phyloP scores from a whole-genome alignment of 192 early-diverging fungal genomes.

The Backusella westeae region DNA sequence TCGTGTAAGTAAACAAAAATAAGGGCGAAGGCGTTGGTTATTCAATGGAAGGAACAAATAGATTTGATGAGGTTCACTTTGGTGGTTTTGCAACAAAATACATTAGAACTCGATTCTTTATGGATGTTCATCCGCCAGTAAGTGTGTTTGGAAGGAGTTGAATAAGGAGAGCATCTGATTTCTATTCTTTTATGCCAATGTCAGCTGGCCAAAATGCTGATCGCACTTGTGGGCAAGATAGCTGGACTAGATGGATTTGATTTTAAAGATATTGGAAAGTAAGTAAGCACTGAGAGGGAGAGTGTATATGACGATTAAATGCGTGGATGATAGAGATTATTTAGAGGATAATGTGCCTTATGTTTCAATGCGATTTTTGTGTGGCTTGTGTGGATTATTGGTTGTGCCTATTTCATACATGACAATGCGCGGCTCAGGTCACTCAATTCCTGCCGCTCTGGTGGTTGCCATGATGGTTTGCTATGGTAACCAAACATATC shows the following conservation, averaged over 20 bases:
- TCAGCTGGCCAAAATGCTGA: slow-evolving; percentile 41
- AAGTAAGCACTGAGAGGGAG: slow-evolving; percentile 10
- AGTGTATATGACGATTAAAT: neutral
- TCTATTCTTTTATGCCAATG: neutral
- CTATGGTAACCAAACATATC: slow-evolving; percentile 55
- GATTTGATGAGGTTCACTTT: slow-evolving; percentile 98
- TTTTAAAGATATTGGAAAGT: slow-evolving; percentile 89
- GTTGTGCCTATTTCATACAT: slow-evolving; percentile 81
- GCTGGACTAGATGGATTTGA: slow-evolving; percentile 93
- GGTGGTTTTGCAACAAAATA: slow-evolving; percentile 92
- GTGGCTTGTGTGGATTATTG: slow-evolving; percentile 75
- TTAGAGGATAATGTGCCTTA: slow-evolving; percentile 85
- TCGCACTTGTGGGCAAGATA: slow-evolving; percentile 60
- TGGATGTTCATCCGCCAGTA: slow-evolving; percentile 95
- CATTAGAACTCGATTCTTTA: slow-evolving; percentile 83
- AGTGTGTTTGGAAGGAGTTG: slow-evolving; percentile 41
- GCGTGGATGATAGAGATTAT: slow-evolving; percentile 66
- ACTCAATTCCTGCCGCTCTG: slow-evolving; percentile 67
- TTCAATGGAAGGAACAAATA: slow-evolving; percentile 20
- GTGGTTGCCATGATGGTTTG: slow-evolving; percentile 78
- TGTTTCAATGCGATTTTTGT: slow-evolving; percentile 76
- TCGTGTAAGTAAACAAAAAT: slow-evolving; percentile 29
- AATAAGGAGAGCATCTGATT: neutral
- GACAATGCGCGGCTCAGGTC: slow-evolving; percentile 76
- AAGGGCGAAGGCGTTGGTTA: neutral